A percentile compares a stretch with the other conserved stretches of the same genome.
Conservation (phyloP, 2,329 filamentous ascomycete species). For the Colletotrichum incanum region DNA sequence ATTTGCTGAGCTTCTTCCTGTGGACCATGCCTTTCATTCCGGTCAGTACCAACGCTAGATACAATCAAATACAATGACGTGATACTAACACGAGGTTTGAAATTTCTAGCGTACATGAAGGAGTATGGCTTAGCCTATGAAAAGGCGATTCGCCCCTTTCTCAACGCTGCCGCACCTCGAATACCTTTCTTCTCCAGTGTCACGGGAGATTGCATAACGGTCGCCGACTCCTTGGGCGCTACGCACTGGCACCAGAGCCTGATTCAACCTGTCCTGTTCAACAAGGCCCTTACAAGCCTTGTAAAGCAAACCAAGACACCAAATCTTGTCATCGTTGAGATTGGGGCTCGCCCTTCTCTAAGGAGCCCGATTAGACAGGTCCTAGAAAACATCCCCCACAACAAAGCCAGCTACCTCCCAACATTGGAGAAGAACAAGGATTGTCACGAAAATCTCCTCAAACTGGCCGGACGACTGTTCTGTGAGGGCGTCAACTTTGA, state of each 20-base stretch:
- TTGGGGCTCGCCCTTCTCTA: not conserved
- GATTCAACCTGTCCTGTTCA: constrained; percentile 59
- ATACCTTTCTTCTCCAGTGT: constrained; percentile 47
- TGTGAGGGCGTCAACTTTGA: not conserved
- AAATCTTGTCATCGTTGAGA: not conserved
- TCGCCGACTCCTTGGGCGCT: not conserved
- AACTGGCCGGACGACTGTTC: not conserved
- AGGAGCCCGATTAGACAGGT: not conserved
- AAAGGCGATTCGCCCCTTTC: constrained; percentile 7
- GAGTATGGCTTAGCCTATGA: constrained; percentile 4
- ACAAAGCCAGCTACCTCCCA: not conserved
- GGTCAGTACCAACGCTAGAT: not conserved
- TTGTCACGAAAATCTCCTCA: not conserved
- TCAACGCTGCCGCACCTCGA: not conserved
- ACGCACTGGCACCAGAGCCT: constrained; percentile 64
- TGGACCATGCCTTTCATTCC: constrained; percentile 61
- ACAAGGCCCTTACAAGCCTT: constrained; percentile 47
- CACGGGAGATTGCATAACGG: constrained; percentile 23
- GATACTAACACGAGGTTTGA: not conserved
- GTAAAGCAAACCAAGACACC: not conserved
- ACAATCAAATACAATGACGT: too few species aligned
- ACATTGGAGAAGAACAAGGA: not conserved
- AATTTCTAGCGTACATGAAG: constrained; percentile 2
- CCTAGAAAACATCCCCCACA: not conserved
- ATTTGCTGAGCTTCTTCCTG: constrained; percentile 52